Percentiles rank a stretch among this genome's conserved stretches.
phyloP scores from a whole-genome alignment of 2,329 filamentous ascomycete genomes.

The Coniella vitis region DNA sequence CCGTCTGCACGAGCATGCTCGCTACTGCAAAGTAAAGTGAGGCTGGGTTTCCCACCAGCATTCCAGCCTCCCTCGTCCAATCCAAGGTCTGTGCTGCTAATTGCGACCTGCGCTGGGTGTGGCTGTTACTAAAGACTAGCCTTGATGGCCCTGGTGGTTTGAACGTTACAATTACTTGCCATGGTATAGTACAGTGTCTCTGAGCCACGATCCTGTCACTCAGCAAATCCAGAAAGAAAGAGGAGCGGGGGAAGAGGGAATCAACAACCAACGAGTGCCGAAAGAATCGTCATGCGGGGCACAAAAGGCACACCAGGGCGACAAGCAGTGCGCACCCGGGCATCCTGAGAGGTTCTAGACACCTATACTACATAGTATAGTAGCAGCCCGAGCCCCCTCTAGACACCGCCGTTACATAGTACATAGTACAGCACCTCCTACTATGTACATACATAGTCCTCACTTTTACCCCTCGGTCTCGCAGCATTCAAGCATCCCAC shows the following conservation, averaged over 20 bases:
- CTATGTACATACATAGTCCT: too few species aligned
- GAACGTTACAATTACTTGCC: too few species aligned
- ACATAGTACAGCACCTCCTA: too few species aligned
- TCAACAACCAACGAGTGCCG: too few species aligned
- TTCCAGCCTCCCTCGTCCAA: constrained; percentile 14
- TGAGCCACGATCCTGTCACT: too few species aligned
- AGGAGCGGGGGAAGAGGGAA: too few species aligned
- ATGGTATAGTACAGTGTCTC: too few species aligned
- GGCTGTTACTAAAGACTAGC: too few species aligned
- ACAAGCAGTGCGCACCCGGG: too few species aligned
- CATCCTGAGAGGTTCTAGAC: background rate
- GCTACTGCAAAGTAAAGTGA: constrained; percentile 19
- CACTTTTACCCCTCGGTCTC: constrained; percentile 2
- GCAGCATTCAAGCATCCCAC: background rate
- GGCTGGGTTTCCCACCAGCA: constrained; percentile 14
- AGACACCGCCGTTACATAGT: constrained; percentile 1
- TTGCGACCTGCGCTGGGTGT: too few species aligned
- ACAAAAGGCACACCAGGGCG: background rate
- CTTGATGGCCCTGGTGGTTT: too few species aligned
- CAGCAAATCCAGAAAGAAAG: too few species aligned
- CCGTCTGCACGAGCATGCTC: constrained; percentile 9
- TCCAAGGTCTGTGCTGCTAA: constrained; percentile 6
- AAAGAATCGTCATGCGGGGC: constrained; percentile 1
- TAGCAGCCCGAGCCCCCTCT: background rate
- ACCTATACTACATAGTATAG: background rate